These are phyloP conservation scores for Solanum appendiculatum DNA, from an alignment of 257 asterid species.

Conservation along the genomic window DNA sequence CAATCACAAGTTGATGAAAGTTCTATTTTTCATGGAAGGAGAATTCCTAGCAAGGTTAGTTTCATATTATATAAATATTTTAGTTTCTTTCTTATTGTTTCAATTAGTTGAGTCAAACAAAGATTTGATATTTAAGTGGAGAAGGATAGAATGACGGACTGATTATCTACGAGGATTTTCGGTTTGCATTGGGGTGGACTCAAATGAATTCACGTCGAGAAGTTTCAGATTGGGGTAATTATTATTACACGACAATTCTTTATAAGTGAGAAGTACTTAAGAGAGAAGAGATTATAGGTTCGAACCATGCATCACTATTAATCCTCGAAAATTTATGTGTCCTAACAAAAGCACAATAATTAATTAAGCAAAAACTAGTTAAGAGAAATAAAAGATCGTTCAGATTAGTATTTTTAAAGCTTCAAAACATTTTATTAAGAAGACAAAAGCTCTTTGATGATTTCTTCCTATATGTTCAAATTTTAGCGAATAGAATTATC, in stretches of 20 bases:
- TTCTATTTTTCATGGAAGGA: conserved; percentile 56
- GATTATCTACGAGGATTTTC: not conserved
- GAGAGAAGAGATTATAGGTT: not conserved
- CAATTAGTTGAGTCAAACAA: not conserved
- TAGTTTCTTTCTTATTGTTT: not conserved
- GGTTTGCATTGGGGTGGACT: not conserved
- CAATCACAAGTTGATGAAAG: conserved; percentile 19
- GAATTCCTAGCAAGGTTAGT: conserved; percentile 81
- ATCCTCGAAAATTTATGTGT: no score
- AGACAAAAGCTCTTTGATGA: not conserved
- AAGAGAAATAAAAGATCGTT: not conserved
- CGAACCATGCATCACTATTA: no score
- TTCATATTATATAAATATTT: not conserved
- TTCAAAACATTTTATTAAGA: no score
- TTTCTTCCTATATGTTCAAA: not conserved
- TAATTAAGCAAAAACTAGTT: no score
- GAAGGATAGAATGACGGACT: fast-evolving
- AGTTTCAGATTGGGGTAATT: no score
- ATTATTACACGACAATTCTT: no score
- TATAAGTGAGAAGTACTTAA: not conserved
- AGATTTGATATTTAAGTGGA: not conserved
- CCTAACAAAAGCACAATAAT: no score
- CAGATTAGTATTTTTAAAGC: not conserved
- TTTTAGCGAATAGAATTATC: not conserved
- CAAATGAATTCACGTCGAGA: no score